Conservation (phyloP, 2,329 filamentous ascomycete genomes). For the Aureobasidium vineae region DNA sequence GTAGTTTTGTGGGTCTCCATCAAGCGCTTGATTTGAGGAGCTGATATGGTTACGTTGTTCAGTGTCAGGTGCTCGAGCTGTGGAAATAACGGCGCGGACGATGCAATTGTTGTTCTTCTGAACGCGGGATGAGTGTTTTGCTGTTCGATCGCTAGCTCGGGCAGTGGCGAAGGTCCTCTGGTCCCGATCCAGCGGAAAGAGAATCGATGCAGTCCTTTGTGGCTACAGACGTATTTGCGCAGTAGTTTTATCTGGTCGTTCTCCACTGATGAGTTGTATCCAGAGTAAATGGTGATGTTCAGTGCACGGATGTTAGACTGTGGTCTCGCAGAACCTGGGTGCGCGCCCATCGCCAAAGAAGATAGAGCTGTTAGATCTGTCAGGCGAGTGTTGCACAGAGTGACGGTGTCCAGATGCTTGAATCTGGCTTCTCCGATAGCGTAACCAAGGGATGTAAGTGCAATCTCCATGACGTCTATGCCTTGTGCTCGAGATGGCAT, state of each 20-base stretch:
- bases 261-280: slow-evolving; percentile 38
- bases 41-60: slow-evolving; percentile 70
- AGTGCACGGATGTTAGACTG: slow-evolving; percentile 78
- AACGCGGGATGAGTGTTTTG: not conserved
- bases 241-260: slow-evolving; percentile 52
- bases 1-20: slow-evolving; percentile 65
- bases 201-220: slow-evolving; percentile 66
- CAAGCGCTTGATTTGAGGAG: slow-evolving; percentile 66
- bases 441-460: slow-evolving; percentile 81
- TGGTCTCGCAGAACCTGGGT: slow-evolving; percentile 66
- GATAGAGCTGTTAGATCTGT: slow-evolving; percentile 74
- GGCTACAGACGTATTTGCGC: slow-evolving; percentile 73
- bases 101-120: not conserved
- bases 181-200: slow-evolving; percentile 65
- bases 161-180: slow-evolving; percentile 16
- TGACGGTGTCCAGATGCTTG: slow-evolving; percentile 64
- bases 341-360: slow-evolving; percentile 68
- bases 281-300: slow-evolving; percentile 65
- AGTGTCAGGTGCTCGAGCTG: slow-evolving; percentile 67
- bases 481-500: slow-evolving; percentile 56
- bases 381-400: slow-evolving; percentile 71
- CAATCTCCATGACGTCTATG: slow-evolving; percentile 79
- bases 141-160: not conserved
- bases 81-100: slow-evolving; percentile 51
- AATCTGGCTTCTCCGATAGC: slow-evolving; percentile 73